phyloP scores from a whole-genome alignment of 371 early-diverging fungal genomes.

The Mortierella sp. region DNA sequence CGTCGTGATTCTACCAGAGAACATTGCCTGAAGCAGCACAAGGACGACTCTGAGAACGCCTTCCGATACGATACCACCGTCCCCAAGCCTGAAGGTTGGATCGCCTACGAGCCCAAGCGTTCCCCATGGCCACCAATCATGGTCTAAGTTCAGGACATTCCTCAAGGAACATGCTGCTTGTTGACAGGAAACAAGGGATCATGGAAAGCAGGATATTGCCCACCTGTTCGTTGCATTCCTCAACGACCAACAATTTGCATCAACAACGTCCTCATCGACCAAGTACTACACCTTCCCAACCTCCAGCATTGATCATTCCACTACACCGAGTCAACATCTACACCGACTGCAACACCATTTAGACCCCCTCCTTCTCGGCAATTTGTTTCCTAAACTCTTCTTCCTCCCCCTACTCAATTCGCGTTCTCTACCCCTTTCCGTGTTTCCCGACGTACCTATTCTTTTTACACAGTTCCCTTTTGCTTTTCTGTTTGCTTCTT shows the following conservation, averaged over 20 bases:
- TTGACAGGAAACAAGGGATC: not conserved
- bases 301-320: slow-evolving; percentile 5
- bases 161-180: not conserved
- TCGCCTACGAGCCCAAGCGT: slow-evolving; percentile 57
- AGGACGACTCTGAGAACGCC: slow-evolving; percentile 55
- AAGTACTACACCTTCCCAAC: not conserved
- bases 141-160: slow-evolving; percentile 12
- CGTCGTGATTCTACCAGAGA: slow-evolving; percentile 55
- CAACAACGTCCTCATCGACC: not conserved
- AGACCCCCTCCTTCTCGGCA: not conserved
- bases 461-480: not conserved
- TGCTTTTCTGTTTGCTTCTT: slow-evolving; percentile 2
- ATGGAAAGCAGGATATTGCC: not conserved
- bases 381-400: not conserved
- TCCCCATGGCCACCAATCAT: slow-evolving; percentile 58
- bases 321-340: slow-evolving; percentile 5
- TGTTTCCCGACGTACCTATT: not conserved
- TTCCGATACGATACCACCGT: slow-evolving; percentile 44
- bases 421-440: slow-evolving; percentile 9
- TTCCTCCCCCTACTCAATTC: not conserved
- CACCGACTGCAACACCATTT: slow-evolving; percentile 12
- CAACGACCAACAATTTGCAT: not conserved
- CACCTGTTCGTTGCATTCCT: not conserved
- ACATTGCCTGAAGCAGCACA: slow-evolving; percentile 57
- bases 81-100: slow-evolving; percentile 59